Percentiles rank a stretch among this genome's conserved stretches.
These are phyloP conservation scores for Lecanicillium sp. DNA, from an alignment of 2,329 filamentous ascomycete species.

Conservation along the genomic window DNA sequence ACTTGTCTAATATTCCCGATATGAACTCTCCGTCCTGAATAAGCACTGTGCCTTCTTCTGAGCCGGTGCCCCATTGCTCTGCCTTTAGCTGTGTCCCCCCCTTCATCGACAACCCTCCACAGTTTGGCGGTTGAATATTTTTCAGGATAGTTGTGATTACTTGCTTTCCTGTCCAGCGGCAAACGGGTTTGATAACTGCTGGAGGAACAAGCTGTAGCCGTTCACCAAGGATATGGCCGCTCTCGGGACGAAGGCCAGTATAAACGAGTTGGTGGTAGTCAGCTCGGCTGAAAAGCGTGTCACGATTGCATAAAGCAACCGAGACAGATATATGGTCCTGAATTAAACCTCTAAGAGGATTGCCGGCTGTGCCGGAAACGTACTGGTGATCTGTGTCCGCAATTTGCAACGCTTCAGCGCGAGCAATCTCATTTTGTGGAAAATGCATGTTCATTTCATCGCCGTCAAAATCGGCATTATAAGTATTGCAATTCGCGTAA, in stretches of 20 bases:
- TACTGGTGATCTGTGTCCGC: slow-evolving; percentile 98
- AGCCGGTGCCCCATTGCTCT: slow-evolving; percentile 69
- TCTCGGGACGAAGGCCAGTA: slow-evolving; percentile 79
- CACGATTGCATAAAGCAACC: slow-evolving; percentile 80
- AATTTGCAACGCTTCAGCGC: slow-evolving; percentile 85
- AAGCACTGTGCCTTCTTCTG: slow-evolving; percentile 73
- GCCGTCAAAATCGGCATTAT: slow-evolving; percentile 98
- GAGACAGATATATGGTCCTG: slow-evolving; percentile 97
- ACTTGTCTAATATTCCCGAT: slow-evolving; percentile 89
- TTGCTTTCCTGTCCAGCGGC: slow-evolving; percentile 93
- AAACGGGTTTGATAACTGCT: slow-evolving; percentile 70
- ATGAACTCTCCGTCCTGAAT: slow-evolving; percentile 84
- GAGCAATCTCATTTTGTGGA: slow-evolving; percentile 89
- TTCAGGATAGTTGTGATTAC: slow-evolving; percentile 86
- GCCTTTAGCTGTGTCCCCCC: slow-evolving; percentile 71
- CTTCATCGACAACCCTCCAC: slow-evolving; percentile 68
- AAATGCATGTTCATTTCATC: slow-evolving; percentile 99
- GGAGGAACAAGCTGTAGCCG: slow-evolving; percentile 75
- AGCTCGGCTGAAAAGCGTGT: slow-evolving; percentile 80
- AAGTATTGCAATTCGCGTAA: slow-evolving; percentile 98
- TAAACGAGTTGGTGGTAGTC: slow-evolving; percentile 95
- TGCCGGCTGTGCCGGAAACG: slow-evolving; percentile 84
- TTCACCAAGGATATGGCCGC: slow-evolving; percentile 76
- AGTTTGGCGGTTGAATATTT: slow-evolving; percentile 75
- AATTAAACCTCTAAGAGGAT: slow-evolving; percentile 89